Conservation (phyloP, 768 basidiomycete species). For the Xerocomellus intermedius region DNA sequence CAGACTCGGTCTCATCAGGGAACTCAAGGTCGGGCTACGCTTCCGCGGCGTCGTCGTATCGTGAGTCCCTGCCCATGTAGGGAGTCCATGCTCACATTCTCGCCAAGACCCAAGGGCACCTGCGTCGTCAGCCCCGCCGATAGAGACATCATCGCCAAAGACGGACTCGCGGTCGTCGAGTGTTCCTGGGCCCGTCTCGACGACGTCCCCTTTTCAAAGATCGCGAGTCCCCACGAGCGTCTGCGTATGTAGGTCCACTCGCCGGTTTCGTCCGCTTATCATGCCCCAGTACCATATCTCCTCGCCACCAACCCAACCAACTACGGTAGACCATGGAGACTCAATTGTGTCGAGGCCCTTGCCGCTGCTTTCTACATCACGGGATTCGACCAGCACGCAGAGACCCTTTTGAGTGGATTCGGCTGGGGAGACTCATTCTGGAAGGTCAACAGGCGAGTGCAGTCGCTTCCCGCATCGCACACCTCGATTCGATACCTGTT, state of each 20-base stretch:
- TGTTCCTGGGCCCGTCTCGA: constrained; percentile 97
- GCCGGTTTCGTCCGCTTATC: not conserved
- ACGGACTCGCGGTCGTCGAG: constrained; percentile 94
- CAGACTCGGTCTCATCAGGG: constrained; percentile 78
- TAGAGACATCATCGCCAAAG: constrained; percentile 66
- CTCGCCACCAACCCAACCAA: constrained; percentile 96
- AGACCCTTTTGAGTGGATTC: constrained; percentile 74
- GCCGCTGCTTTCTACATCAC: constrained; percentile 96
- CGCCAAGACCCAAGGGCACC: constrained; percentile 46
- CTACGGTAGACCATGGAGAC: constrained; percentile 94
- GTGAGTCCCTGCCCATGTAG: constrained; percentile 49
- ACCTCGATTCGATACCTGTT: not conserved
- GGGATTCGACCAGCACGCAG: constrained; percentile 79
- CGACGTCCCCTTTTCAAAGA: constrained; percentile 93
- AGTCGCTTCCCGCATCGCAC: not conserved
- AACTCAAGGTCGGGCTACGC: constrained; percentile 78
- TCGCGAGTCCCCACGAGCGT: constrained; percentile 89
- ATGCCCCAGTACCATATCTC: constrained; percentile 80
- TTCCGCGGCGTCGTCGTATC: constrained; percentile 94
- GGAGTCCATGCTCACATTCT: not conserved
- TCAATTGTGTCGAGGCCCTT: constrained; percentile 93
- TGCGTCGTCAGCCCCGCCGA: constrained; percentile 77
- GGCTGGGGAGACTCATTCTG: constrained; percentile 92
- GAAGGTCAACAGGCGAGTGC: constrained; percentile 69
- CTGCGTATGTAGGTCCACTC: constrained; percentile 54